Evolutionary conservation across 805 yeast genomes (phyloP).

Genomic region (Blastobotrys mokoenaii): DNA sequence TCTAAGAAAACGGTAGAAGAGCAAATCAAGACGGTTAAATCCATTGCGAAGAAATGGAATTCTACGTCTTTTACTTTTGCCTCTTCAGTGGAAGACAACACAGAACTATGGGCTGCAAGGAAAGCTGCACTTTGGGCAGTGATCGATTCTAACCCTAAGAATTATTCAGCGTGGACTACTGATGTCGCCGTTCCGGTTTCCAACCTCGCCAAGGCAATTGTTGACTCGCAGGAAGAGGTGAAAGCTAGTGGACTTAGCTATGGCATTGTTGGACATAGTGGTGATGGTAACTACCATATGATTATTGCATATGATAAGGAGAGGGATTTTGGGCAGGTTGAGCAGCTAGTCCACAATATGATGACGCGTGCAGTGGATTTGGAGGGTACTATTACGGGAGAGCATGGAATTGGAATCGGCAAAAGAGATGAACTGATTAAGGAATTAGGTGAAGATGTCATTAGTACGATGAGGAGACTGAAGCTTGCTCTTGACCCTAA

Average conservation of each 20-base stretch:
- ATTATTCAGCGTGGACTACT: slow-evolving; percentile 77
- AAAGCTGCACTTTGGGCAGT: slow-evolving; percentile 70
- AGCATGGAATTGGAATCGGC: slow-evolving; percentile 82
- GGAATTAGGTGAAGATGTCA: slow-evolving; percentile 61
- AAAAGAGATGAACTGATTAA: slow-evolving; percentile 53
- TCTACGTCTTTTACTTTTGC: slow-evolving; percentile 56
- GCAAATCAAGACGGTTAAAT: slow-evolving; percentile 41
- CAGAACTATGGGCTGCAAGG: slow-evolving; percentile 73
- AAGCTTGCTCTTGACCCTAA: slow-evolving; percentile 71
- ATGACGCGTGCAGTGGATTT: slow-evolving; percentile 56
- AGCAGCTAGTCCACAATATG: slow-evolving; percentile 58
- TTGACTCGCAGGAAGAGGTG: slow-evolving; percentile 57
- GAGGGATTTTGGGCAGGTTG: slow-evolving; percentile 41
- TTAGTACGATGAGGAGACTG: slow-evolving; percentile 65
- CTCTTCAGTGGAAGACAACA: slow-evolving; percentile 50
- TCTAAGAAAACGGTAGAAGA: slow-evolving; percentile 41
- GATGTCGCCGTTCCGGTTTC: slow-evolving; percentile 90
- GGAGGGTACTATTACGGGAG: slow-evolving; percentile 88
- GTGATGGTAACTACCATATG: slow-evolving; percentile 88
- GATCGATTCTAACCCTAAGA: slow-evolving; percentile 54
- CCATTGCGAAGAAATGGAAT: slow-evolving; percentile 39
- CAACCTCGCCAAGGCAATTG: slow-evolving; percentile 47
- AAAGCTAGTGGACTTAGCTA: slow-evolving; percentile 48
- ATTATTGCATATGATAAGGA: slow-evolving; percentile 53
- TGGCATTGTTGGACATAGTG: slow-evolving; percentile 78